Evolutionary conservation across 1,139 yeast species (phyloP), one percentile per base, ranked within the genome.

Genomic region (Yamadazyma blattariae): DNA sequence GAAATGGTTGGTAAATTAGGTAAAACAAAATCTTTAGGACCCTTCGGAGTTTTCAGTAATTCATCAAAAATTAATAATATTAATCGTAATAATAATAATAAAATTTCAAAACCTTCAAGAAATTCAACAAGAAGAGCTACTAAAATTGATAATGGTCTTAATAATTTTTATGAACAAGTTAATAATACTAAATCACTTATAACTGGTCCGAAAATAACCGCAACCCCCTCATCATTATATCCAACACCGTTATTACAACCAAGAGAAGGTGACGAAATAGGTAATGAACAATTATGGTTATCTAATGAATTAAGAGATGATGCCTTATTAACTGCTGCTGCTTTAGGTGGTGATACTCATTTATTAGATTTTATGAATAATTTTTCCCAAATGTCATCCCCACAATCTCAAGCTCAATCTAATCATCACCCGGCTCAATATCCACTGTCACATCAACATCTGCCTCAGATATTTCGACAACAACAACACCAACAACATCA

Each of bases 261-360:
- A 3, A 36, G 27, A 18, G 39, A 36, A 23, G 39, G 38, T 29
- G 37, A 31, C 20, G 37, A 33, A 12, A 48, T 50, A 5, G 47
- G 59, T 13, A 65, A 59, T 32, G 73, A 67, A 39, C 71, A 66
- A 33, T 53, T 68, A 45, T 82, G 89, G 89, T 64, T 82, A 17
- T 79, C 89, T 8, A 79, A 74, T 39, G 90, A 82, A 50, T 64
- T 82, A 32, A 58, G 83, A 38, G 87, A 81, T 45, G 89, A 82
- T 48, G 89, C 88, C 0, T 56, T 82, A 23, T 61, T 82, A 39
- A 81, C 89, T 0, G 88, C 88, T 0, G 84, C 87, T 7, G 88
- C 88, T 0, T 64, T 81, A 33, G 80, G 80, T 42, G 83, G 82
- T 22, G 82, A 77, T 42, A 67, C 78, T 1, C 79, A 76, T 38